Conservation (phyloP, 169 alveolate species). For the Plasmodium relictum region DNA sequence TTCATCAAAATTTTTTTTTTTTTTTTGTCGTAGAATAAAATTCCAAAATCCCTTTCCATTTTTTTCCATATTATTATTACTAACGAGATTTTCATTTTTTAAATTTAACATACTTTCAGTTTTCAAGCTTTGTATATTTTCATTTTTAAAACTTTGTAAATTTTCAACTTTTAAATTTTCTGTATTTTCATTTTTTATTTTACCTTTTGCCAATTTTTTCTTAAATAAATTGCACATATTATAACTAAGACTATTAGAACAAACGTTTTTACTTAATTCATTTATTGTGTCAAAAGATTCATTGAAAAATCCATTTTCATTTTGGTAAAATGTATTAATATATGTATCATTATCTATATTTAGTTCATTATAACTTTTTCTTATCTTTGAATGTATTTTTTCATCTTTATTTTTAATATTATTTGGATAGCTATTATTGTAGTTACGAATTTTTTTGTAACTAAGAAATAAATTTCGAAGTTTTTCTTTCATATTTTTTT, state of each 20-base stretch:
- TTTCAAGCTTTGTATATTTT: background rate
- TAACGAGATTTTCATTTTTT: background rate
- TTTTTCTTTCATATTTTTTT: background rate
- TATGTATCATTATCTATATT: background rate
- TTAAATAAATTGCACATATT: background rate
- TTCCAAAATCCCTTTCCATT: slow-evolving; percentile 53
- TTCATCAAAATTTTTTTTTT: background rate
- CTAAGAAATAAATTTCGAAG: background rate
- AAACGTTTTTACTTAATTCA: background rate
- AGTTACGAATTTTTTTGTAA: background rate
- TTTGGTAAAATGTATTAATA: background rate
- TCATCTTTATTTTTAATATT: too few species aligned
- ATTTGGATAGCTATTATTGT: background rate
- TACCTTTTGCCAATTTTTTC: background rate
- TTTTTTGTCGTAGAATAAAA: slow-evolving; percentile 26
- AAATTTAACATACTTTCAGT: background rate
- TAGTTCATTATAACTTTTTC: too few species aligned
- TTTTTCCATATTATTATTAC: background rate
- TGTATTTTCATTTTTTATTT: background rate
- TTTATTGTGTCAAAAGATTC: slow-evolving; percentile 18
- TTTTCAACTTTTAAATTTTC: slow-evolving; percentile 20
- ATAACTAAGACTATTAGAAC: slow-evolving; percentile 6
- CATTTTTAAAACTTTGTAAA: slow-evolving; percentile 27
- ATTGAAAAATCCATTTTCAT: background rate
- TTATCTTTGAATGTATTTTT: too few species aligned